Base-by-base conservation (phyloP, 2,329 filamentous ascomycete species). In the Zymoseptoria ardabiliae region DNA sequence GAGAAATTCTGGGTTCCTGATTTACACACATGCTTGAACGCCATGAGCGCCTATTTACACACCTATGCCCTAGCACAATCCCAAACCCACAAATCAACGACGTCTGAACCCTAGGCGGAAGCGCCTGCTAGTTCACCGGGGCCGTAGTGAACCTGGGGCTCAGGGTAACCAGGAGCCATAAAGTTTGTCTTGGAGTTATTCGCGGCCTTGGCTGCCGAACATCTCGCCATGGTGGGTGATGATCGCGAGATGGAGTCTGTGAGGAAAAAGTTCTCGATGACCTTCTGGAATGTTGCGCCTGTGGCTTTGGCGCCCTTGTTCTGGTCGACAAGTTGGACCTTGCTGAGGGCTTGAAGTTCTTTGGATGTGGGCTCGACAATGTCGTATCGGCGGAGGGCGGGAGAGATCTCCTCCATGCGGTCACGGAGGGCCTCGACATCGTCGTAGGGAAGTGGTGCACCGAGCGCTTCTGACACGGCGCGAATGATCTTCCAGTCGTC, bases 401-500 rank as follows among this genome's bases (percentile, higher is more conserved):
- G 94, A 70, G 90, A 94, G 74, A 99, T 93, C 78, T 97, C 91
- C 63, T 87, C 86, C 90, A 97, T 96, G 69, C 94, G 89, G 75
- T 97, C 91, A 59, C 94, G 85, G 56, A 99, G 83, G 70, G 86
- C 83, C 66, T 94, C 89, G 55, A 99, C 84, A 72, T 97, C 91
- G 69, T 99, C 93, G 72, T 97, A 99, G 21, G 91, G 90, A 56
- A 99, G 84, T 65, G 92, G 88, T 25, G 81, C 85, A 61, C 89
- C 90, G 17, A 99, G 82, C 78, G 96, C 97, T 77, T 97, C 94
- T 71, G 89, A 94, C 58, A 84, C 86, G 19, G 94, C 94, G 65
- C 94, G 90, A 68, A 99, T 86, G 71, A 99, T 97, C 85, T 97
- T 99, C 94, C 94, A 99, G 79, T 99, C 94, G 64, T 94, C 93